Conservation (phyloP, 768 basidiomycete genomes). For the Serendipita sp. region DNA sequence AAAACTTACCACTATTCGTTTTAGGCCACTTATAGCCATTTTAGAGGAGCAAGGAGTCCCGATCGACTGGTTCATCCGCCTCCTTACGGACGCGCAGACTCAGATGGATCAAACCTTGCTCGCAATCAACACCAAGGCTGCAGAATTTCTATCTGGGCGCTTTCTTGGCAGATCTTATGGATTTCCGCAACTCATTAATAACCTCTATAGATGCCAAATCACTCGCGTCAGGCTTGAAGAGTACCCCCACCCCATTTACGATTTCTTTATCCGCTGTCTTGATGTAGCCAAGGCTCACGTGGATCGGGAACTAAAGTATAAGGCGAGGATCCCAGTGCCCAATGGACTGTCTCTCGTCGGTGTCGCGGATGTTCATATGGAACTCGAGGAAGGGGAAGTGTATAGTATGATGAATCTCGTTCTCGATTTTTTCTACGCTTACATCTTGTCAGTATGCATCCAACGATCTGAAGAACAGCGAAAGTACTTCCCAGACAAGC, state of each 20-base stretch:
- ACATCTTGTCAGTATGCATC: constrained; percentile 28
- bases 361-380: constrained; percentile 47
- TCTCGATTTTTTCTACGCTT: neutral
- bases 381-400: constrained; percentile 37
- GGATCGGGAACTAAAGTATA: constrained; percentile 46
- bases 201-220: constrained; percentile 34
- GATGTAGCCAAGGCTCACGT: constrained; percentile 43
- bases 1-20: constrained; percentile 2
- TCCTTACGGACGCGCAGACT: constrained; percentile 39
- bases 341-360: constrained; percentile 54
- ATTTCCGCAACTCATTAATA: constrained; percentile 35
- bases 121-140: constrained; percentile 28
- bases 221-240: constrained; percentile 15
- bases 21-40: constrained; percentile 46
- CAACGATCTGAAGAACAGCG: constrained; percentile 18
- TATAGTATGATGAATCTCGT: constrained; percentile 29
- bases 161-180: constrained; percentile 45
- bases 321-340: constrained; percentile 51
- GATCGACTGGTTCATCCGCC: constrained; percentile 22
- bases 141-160: constrained; percentile 35
- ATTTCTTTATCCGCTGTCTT: constrained; percentile 39
- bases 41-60: constrained; percentile 44
- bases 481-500: constrained; percentile 19
- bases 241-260: constrained; percentile 21
- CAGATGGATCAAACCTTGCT: constrained; percentile 34